Conservation (phyloP, 441 rosid genomes). For the Gossypium trilobum region DNA sequence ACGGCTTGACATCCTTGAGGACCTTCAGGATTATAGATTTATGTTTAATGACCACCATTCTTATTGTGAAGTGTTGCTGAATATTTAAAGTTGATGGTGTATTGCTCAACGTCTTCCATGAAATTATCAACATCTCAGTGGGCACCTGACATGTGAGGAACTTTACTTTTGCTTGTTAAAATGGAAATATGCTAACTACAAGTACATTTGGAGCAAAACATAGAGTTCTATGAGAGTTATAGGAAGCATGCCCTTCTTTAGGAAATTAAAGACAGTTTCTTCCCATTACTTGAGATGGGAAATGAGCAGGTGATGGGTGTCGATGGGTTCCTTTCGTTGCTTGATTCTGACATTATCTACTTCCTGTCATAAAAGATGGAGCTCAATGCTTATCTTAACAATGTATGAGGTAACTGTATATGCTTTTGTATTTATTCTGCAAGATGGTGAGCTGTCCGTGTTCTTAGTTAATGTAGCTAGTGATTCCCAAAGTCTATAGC, state of each 20-base stretch:
- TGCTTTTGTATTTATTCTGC: conserved; percentile 41
- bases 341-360: conserved; percentile 81
- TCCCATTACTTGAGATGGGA: conserved; percentile 50
- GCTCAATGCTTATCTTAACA: conserved; percentile 67
- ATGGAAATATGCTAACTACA: conserved; percentile 12
- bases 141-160: conserved; percentile 12
- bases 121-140: conserved; percentile 10
- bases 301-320: conserved; percentile 73
- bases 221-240: conserved; percentile 20
- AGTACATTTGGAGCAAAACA: conserved; percentile 18
- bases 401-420: conserved; percentile 83
- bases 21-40: conserved; percentile 10
- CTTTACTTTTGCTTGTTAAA: conserved; percentile 11
- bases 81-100: conserved; percentile 13
- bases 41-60: conserved; percentile 10
- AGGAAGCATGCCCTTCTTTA: conserved; percentile 31
- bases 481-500: conserved; percentile 18
- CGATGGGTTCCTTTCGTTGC: conserved; percentile 68
- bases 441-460: conserved; percentile 34
- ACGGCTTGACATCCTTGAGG: neutral
- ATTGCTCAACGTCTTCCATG: conserved; percentile 13
- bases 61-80: conserved; percentile 19
- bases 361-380: conserved; percentile 93
- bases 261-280: conserved; percentile 33
- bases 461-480: conserved; percentile 24